Conservation (phyloP, 176 grass and related monocot species). For the Triticum turgidum region DNA sequence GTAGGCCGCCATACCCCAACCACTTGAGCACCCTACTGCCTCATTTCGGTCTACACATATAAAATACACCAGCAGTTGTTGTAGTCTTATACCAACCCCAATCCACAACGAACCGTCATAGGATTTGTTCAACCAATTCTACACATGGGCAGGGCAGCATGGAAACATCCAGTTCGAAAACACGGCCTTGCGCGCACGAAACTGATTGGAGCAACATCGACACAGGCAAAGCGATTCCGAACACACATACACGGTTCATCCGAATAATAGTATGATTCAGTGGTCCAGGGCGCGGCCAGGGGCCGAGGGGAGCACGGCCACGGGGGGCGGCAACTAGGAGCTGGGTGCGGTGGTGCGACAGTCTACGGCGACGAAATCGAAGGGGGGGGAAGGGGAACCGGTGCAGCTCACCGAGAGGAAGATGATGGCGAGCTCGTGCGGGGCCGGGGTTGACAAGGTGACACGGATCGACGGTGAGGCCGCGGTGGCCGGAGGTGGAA, state of each 20-base stretch:
- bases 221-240: neutral
- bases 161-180: neutral
- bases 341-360: no score
- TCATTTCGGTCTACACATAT: neutral
- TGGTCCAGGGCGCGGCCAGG: neutral
- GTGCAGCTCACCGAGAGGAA: no score
- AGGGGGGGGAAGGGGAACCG: no score
- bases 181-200: neutral
- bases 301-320: no score
- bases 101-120: neutral
- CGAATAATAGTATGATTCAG: neutral
- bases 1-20: conserved; percentile 29
- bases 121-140: neutral
- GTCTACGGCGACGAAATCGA: no score
- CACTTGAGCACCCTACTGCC: neutral
- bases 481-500: no score
- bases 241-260: neutral
- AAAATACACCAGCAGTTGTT: neutral
- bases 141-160: neutral
- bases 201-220: neutral
- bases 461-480: no score
- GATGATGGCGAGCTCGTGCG: no score
- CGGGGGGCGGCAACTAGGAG: no score
- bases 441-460: no score
- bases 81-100: neutral